Evolutionary conservation across 192 early-diverging fungal genomes (phyloP).

Genomic region (Backusella sp.): DNA sequence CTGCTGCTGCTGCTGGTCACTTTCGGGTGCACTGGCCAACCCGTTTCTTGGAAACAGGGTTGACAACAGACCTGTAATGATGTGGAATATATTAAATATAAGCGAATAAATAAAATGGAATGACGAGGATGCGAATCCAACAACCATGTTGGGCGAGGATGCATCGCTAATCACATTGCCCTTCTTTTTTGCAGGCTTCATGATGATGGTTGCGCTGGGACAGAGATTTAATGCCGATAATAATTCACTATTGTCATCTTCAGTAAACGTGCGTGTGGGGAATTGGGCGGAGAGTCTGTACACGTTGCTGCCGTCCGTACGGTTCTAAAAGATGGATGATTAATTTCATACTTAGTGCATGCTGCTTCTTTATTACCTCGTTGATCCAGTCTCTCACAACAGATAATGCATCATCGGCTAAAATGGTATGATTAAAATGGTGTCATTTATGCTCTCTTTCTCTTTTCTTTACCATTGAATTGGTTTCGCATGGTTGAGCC

Average conservation of each 20-base stretch:
- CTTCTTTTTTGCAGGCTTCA: conserved; percentile 28
- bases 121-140: conserved; percentile 21
- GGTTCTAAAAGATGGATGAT: conserved; percentile 9
- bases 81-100: not conserved
- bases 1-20: not conserved
- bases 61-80: not conserved
- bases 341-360: not conserved
- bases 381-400: conserved; percentile 32
- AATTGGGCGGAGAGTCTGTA: conserved; percentile 35
- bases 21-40: not conserved
- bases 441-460: not conserved
- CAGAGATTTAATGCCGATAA: conserved; percentile 19
- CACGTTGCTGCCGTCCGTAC: conserved; percentile 32
- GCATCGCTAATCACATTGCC: conserved; percentile 11
- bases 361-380: conserved; percentile 1
- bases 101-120: conserved; percentile 19
- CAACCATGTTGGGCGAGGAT: not conserved
- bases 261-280: conserved; percentile 31
- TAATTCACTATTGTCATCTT: conserved; percentile 19
- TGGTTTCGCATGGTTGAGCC: conserved; percentile 20
- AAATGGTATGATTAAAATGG: not conserved
- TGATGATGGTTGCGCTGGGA: conserved; percentile 35
- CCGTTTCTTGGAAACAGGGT: conserved; percentile 13
- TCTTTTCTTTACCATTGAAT: conserved; percentile 22
- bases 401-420: conserved; percentile 22